A percentile compares a stretch with the other conserved stretches of the same genome.
Conservation (phyloP, 2,329 filamentous ascomycete genomes). For the Aspergillus sp. region DNA sequence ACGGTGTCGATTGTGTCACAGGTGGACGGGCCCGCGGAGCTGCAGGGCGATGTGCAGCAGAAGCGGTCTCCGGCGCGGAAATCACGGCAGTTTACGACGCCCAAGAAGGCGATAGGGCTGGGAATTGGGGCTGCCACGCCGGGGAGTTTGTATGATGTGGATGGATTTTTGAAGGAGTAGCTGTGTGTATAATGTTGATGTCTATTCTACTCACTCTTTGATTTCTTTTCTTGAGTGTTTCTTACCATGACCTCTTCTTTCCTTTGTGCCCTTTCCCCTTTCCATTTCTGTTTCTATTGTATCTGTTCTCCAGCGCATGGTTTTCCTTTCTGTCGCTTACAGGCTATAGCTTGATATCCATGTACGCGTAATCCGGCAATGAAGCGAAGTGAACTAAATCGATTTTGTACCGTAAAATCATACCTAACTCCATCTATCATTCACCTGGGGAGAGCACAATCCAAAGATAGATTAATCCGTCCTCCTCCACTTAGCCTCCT, state of each 20-base stretch:
- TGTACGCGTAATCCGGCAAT: constrained; percentile 14
- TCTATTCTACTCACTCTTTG: not conserved
- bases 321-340: not conserved
- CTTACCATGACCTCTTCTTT: not conserved
- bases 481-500: constrained; percentile 54
- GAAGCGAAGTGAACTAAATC: not conserved
- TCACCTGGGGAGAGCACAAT: no score
- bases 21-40: constrained; percentile 10
- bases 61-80: constrained; percentile 8
- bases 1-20: constrained; percentile 11
- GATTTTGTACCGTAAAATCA: not conserved
- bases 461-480: no score
- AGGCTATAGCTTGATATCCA: constrained; percentile 14
- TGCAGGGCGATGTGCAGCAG: constrained; percentile 6
- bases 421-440: not conserved
- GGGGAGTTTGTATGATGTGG: constrained; percentile 46
- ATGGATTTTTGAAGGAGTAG: constrained; percentile 38
- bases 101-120: constrained; percentile 26
- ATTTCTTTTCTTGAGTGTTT: not conserved
- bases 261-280: not conserved
- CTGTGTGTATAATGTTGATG: not conserved
- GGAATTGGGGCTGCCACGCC: constrained; percentile 38
- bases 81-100: constrained; percentile 21
- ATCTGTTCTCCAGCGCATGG: not conserved
- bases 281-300: not conserved